Evolutionary conservation across 371 early-diverging fungal species (phyloP), one percentile per base, ranked within the genome.

Genomic region (Apophysomyces sp.): DNA sequence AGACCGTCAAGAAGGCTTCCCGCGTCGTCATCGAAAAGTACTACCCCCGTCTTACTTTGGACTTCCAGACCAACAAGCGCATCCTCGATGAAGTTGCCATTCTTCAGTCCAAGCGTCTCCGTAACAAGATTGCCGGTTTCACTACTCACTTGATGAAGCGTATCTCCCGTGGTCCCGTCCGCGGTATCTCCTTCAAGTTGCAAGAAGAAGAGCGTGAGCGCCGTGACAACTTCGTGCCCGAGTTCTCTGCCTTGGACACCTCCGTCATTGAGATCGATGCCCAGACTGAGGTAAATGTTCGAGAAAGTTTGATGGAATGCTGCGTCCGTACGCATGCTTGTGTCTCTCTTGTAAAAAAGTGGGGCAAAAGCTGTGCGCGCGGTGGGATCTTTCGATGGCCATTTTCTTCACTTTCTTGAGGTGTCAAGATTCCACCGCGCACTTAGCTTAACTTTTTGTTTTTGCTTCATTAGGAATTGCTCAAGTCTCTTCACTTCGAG

Each of bases 101-200:
- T 77, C 96, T 99, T 71, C 86, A 95, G 69, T 92, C 97, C 77
- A 99, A 99, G 94, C 94, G 98, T 71, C 92, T 99, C 74, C 92
- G 98, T 83, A 99, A 99, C 93, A 96, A 98, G 91, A 96, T 99
- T 78, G 99, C 99, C 69, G 99, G 99, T 71, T 99, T 97, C 93
- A 96, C 98, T 78, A 99, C 99, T 70, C 98, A 97, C 79, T 88
- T 99, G 87, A 98, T 98, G 97, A 94, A 95, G 86, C 95, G 99
- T 82, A 97, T 99, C 67, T 93, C 95, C 81, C 90, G 93, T 69
- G 98, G 98, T 57, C 97, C 96, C 68, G 99, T 99, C 67, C 96
- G 97, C 77, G 99, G 99, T 76, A 96, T 99, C 76, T 98, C 98
- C 74, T 99, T 99, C 93, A 99, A 98, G 92, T 92, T 98, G 63